phyloP scores from a whole-genome alignment of 306 rosid species.

The Sphenostylis stenocarpa region DNA sequence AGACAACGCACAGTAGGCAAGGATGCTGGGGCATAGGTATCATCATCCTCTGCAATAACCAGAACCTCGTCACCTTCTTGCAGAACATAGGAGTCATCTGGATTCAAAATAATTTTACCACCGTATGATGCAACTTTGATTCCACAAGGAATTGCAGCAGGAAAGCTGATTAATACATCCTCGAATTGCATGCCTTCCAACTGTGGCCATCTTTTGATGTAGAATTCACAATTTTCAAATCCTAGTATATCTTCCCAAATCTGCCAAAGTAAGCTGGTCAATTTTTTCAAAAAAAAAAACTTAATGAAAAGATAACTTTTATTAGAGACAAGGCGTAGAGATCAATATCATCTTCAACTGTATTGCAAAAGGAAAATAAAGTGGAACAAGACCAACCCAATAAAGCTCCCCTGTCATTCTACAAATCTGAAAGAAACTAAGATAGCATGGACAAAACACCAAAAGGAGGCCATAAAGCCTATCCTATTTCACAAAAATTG shows the following conservation, averaged over 20 bases:
- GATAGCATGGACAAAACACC: slow-evolving; percentile 8
- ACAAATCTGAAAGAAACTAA: background rate
- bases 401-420: background rate
- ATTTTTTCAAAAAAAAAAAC: background rate
- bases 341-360: slow-evolving; percentile 12
- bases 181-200: slow-evolving; percentile 80
- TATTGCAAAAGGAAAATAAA: background rate
- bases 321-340: background rate
- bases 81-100: slow-evolving; percentile 78
- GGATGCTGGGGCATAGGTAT: slow-evolving; percentile 75
- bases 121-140: slow-evolving; percentile 74
- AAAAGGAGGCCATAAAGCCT: background rate
- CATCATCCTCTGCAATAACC: slow-evolving; percentile 93
- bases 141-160: slow-evolving; percentile 95
- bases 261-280: slow-evolving; percentile 50
- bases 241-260: slow-evolving; percentile 98
- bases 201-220: slow-evolving; percentile 90
- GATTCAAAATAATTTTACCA: slow-evolving; percentile 82
- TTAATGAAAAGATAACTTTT: background rate
- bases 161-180: slow-evolving; percentile 76
- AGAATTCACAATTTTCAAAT: slow-evolving; percentile 91
- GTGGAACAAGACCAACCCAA: background rate
- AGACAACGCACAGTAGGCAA: slow-evolving; percentile 74
- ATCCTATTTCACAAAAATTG: background rate
- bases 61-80: slow-evolving; percentile 90